Conservation (phyloP, 75 land plant species). For the Picea sitchensis region DNA sequence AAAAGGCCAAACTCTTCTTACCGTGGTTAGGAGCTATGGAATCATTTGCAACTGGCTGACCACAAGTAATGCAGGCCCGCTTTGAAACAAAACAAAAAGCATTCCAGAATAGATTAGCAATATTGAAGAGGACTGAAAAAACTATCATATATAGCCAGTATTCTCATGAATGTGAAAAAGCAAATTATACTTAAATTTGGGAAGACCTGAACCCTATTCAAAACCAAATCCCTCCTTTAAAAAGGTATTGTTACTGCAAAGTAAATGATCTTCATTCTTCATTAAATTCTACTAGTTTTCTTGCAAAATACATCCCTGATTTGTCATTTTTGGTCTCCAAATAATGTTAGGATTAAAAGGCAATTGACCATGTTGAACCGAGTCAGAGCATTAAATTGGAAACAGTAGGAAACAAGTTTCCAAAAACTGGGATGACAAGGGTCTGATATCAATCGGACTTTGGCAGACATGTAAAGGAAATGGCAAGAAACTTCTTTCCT, state of each 20-base stretch:
- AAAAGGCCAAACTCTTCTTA: conserved; percentile 17
- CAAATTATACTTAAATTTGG: background rate
- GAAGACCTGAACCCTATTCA: too few species aligned
- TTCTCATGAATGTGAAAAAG: background rate
- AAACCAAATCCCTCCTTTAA: too few species aligned
- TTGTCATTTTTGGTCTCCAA: too few species aligned
- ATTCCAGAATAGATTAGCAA: background rate
- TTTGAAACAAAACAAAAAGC: conserved; percentile 19
- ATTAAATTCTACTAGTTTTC: background rate
- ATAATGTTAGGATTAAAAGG: too few species aligned
- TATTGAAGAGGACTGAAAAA: background rate
- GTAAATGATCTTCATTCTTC: background rate
- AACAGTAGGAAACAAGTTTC: too few species aligned
- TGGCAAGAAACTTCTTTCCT: too few species aligned
- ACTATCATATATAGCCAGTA: background rate
- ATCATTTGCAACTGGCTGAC: conserved; percentile 51
- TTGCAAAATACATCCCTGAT: background rate
- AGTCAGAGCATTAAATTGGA: too few species aligned
- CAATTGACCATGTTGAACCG: too few species aligned
- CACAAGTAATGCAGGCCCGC: conserved; percentile 71
- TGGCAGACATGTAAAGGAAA: too few species aligned
- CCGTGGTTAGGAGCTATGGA: conserved; percentile 65
- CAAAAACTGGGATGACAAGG: too few species aligned
- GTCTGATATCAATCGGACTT: too few species aligned
- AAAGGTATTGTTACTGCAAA: too few species aligned